A percentile compares a stretch with the other conserved stretches of the same genome.
phyloP scores from a whole-genome alignment of 2,329 filamentous ascomycete genomes.

The Claviceps cyperi region DNA sequence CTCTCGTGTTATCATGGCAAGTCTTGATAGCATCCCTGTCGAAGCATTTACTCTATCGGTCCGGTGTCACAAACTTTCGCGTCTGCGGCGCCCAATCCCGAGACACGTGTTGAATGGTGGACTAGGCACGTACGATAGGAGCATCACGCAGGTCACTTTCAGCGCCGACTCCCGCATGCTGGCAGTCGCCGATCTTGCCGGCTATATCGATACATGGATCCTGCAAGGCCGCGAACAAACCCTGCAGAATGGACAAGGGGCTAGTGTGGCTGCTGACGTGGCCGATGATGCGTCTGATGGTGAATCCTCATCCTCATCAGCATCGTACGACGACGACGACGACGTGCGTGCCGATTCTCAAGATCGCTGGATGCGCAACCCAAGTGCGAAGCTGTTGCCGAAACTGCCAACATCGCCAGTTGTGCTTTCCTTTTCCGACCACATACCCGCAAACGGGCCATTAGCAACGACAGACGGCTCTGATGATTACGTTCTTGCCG shows the following conservation, averaged over 20 bases:
- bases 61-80: constrained; percentile 32
- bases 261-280: constrained; percentile 18
- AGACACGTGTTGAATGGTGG: constrained; percentile 47
- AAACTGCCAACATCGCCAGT: constrained; percentile 51
- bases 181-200: constrained; percentile 66
- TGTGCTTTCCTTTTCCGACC: constrained; percentile 51
- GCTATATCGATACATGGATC: constrained; percentile 78
- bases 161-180: constrained; percentile 68
- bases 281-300: constrained; percentile 22
- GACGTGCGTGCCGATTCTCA: constrained; percentile 25
- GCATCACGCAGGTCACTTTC: constrained; percentile 61
- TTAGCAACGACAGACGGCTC: constrained; percentile 13
- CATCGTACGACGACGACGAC: constrained; percentile 20
- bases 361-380: constrained; percentile 62
- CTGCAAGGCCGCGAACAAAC: constrained; percentile 32
- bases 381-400: constrained; percentile 53
- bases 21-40: constrained; percentile 10
- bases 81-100: constrained; percentile 38
- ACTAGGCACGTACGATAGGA: constrained; percentile 62
- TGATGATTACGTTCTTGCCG: constrained; percentile 38
- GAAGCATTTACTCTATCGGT: constrained; percentile 12
- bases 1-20: constrained; percentile 37
- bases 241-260: constrained; percentile 18
- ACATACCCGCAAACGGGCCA: constrained; percentile 21
- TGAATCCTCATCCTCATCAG: constrained; percentile 20